Conservation (phyloP, 148 eudicot genomes). For the Camellia lanceoleosa region DNA sequence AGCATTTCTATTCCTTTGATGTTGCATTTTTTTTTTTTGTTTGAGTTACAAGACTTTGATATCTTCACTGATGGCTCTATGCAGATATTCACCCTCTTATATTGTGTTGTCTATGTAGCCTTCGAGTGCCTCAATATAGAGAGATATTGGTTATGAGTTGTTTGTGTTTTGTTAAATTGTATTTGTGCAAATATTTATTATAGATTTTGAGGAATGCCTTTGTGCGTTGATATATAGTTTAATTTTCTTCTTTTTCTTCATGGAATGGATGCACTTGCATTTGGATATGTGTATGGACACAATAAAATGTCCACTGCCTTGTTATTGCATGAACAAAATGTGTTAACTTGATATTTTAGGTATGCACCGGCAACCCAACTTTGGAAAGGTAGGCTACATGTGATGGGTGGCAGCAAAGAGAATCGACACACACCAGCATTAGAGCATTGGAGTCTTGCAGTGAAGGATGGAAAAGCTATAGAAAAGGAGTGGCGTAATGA, state of each 20-base stretch:
- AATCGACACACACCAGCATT: slow-evolving; percentile 74
- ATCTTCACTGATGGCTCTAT: neutral
- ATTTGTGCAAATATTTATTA: neutral
- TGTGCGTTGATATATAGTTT: neutral
- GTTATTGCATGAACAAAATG: neutral
- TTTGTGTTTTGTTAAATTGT: neutral
- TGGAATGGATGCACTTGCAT: neutral
- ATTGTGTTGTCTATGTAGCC: neutral
- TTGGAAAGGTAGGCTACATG: slow-evolving; percentile 98
- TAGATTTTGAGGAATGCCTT: slow-evolving; percentile 4
- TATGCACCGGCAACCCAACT: slow-evolving; percentile 99
- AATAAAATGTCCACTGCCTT: neutral
- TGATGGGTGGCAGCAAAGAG: slow-evolving; percentile 98
- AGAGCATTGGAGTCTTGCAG: slow-evolving; percentile 98
- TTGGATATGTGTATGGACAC: neutral
- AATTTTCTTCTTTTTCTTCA: neutral
- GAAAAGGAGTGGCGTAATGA: slow-evolving; percentile 91
- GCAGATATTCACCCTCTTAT: neutral
- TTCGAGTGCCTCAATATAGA: neutral
- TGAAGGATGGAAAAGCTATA: slow-evolving; percentile 80
- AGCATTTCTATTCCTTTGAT: neutral
- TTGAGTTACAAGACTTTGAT: neutral
- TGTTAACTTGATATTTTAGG: slow-evolving; percentile 34
- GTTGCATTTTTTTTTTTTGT: neutral
- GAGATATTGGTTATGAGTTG: neutral